Evolutionary conservation across 495 filamentous ascomycete genomes (phyloP), one percentile per base, ranked within the genome.

Genomic region (Penicillium roqueforti): DNA sequence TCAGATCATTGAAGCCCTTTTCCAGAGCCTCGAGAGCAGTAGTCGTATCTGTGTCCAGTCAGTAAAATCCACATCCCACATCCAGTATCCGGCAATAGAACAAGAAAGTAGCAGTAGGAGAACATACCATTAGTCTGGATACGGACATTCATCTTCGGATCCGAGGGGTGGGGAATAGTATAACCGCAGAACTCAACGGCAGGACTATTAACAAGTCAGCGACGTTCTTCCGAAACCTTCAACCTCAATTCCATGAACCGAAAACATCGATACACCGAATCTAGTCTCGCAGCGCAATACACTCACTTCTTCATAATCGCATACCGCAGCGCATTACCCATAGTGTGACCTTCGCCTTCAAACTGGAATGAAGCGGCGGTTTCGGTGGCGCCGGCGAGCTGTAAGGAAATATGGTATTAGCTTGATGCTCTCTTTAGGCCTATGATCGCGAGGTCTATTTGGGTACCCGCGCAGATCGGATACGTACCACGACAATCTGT

Each of bases 271-370:
- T 25, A 13, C 13, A 14, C 39, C 13, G 16, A 19, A 16, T 36
- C 7, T 14, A 25, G 11, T 6, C n/a, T 37, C 6, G 20, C 13
- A 36, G 32, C 11, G 28, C 25, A 37, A 14, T 0, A 31, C 23
- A 69, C 80, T 51, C 74, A 96, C 93, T 98, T 98, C 75, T 96
- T 97, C 91, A 96, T 97, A 60, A 97, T 96, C 55, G 96, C 86
- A 66, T 87, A 97, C 57, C 93, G 80, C 55, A 98, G 76, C 5
- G 92, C 89, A 71, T 98, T 98, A 3, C 95, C 93, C 54, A 98
- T 75, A 0, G 93, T 98, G 66, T 98, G 93, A 19, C 93, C 92
- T 69, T 98, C 93, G 23, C 87, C 81, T 44, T 87, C 80, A 59
- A 98, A 92, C 69, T 97, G 88, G 65, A 97, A 98, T 14, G 84